A percentile compares a stretch with the other conserved stretches of the same genome.
These are phyloP conservation scores for Wickerhamiella sorbophila DNA, from an alignment of 805 yeast species.

Conservation along the genomic window DNA sequence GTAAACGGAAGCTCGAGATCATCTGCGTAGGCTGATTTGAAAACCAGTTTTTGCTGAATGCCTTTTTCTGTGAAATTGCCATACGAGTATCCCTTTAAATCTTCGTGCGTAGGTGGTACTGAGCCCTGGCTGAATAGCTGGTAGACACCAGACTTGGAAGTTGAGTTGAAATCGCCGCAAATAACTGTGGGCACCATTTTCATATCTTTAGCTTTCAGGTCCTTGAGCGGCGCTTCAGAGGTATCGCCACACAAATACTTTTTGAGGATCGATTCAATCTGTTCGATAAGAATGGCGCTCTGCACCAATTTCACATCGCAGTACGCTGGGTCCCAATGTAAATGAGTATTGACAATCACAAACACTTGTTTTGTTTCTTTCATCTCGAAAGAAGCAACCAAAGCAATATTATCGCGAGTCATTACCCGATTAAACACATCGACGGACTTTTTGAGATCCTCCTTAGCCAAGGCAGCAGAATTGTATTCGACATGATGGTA, in stretches of 20 bases:
- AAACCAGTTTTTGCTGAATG: conserved; percentile 61
- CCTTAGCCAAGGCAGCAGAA: conserved; percentile 30
- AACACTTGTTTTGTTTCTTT: conserved; percentile 54
- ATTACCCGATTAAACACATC: conserved; percentile 92
- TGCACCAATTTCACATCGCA: conserved; percentile 95
- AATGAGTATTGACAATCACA: conserved; percentile 76
- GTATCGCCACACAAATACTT: conserved; percentile 24
- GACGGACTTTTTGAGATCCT: conserved; percentile 79
- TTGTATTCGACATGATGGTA: conserved; percentile 72
- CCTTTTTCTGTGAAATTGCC: conserved; percentile 87
- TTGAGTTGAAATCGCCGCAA: conserved; percentile 94
- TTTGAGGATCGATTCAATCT: conserved; percentile 53
- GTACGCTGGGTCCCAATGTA: conserved; percentile 96
- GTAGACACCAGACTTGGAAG: conserved; percentile 76
- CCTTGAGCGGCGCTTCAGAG: conserved; percentile 22
- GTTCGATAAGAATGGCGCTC: conserved; percentile 82
- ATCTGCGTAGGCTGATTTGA: conserved; percentile 72
- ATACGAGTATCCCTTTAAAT: conserved; percentile 74
- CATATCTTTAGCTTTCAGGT: conserved; percentile 29
- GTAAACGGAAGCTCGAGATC: conserved; percentile 90
- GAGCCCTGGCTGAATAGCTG: conserved; percentile 73
- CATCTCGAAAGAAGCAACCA: conserved; percentile 62
- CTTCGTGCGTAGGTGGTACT: conserved; percentile 57
- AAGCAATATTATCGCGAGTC: conserved; percentile 88
- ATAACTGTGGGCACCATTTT: conserved; percentile 60